A percentile compares a stretch with the other conserved stretches of the same genome.
These are phyloP conservation scores for Naganishia sp. DNA, from an alignment of 1,284 basidiomycete genomes.

Conservation along the genomic window DNA sequence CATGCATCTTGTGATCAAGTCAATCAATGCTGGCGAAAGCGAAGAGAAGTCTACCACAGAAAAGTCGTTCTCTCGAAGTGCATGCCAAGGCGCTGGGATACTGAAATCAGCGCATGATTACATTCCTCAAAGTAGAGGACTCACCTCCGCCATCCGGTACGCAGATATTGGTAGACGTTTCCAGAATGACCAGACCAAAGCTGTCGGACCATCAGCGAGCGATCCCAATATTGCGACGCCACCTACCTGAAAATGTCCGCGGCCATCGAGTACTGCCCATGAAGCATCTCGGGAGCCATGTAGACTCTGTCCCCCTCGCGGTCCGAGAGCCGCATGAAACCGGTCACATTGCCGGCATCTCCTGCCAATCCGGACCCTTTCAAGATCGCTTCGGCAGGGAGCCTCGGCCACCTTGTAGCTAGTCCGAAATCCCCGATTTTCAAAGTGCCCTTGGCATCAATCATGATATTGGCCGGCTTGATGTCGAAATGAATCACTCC, in stretches of 20 bases:
- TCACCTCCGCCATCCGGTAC: constrained; percentile 85
- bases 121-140: constrained; percentile 45
- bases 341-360: constrained; percentile 34
- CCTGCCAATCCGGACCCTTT: constrained; percentile 52
- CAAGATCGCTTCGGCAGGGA: constrained; percentile 50
- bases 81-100: constrained; percentile 86
- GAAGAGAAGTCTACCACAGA: constrained; percentile 74
- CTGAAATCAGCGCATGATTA: constrained; percentile 51
- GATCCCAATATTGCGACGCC: neutral
- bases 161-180: constrained; percentile 92
- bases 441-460: constrained; percentile 83
- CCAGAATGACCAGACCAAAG: constrained; percentile 91
- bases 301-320: constrained; percentile 97
- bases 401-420: constrained; percentile 79
- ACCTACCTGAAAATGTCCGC: constrained; percentile 94
- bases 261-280: constrained; percentile 85
- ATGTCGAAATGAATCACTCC: constrained; percentile 94
- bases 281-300: constrained; percentile 95
- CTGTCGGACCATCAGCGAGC: constrained; percentile 54
- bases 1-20: constrained; percentile 77
- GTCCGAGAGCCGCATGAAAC: constrained; percentile 65
- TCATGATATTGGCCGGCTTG: constrained; percentile 96
- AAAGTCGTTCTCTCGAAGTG: constrained; percentile 88
- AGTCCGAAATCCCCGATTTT: constrained; percentile 99
- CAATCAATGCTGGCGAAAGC: constrained; percentile 70